A percentile compares a stretch with the other conserved stretches of the same genome.
phyloP scores from a whole-genome alignment of 2,329 filamentous ascomycete species.

The Geosmithia putterillii region DNA sequence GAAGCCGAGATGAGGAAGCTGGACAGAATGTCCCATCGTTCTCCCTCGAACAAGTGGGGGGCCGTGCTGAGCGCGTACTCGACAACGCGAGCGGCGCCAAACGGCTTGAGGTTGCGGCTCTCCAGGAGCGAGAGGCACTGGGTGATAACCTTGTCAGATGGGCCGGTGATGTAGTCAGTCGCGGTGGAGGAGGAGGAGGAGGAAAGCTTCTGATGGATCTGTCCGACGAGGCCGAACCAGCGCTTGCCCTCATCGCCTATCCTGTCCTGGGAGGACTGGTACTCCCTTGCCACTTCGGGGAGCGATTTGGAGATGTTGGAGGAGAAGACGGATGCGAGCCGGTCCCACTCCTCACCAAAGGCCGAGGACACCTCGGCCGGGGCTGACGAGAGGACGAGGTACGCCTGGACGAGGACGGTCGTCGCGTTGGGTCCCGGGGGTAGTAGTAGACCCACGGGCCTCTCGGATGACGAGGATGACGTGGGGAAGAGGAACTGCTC shows the following conservation, averaged over 20 bases:
- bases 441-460: conserved; percentile 17
- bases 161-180: conserved; percentile 15
- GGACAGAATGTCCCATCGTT: conserved; percentile 21
- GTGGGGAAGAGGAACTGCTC: conserved; percentile 35
- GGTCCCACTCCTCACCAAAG: conserved; percentile 48
- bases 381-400: conserved; percentile 27
- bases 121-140: conserved; percentile 29
- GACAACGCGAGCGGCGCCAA: conserved; percentile 37
- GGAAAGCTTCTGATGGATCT: conserved; percentile 23
- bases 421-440: conserved; percentile 20
- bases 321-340: conserved; percentile 48
- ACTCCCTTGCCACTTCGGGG: conserved; percentile 72
- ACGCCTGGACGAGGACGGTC: conserved; percentile 32
- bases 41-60: conserved; percentile 25
- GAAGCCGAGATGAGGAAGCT: conserved; percentile 36
- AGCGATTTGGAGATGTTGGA: conserved; percentile 60
- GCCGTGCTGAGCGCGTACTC: conserved; percentile 23
- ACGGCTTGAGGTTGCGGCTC: conserved; percentile 43
- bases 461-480: conserved; percentile 25
- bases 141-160: conserved; percentile 16
- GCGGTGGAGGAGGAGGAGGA: conserved; percentile 5
- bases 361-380: conserved; percentile 30
- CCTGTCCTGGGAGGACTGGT: conserved; percentile 56
- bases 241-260: conserved; percentile 55
- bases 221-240: conserved; percentile 49